Evolutionary conservation across 2,329 filamentous ascomycete species (phyloP).

Genomic region (Cordyceps pruinosa): DNA sequence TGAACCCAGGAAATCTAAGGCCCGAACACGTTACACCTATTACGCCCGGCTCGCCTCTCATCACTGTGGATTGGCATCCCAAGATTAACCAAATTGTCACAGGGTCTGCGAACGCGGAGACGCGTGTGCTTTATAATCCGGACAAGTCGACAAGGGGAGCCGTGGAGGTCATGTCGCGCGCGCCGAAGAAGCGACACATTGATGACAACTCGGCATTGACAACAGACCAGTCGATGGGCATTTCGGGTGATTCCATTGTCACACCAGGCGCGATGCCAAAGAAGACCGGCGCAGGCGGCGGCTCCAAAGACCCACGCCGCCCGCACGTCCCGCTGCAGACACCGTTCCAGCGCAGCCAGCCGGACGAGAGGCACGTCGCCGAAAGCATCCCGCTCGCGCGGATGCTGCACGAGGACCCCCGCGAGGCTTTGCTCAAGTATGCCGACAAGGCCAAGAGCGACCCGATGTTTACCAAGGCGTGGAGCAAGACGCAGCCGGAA

Average conservation of each 20-base stretch:
- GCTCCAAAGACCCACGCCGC: slow-evolving; percentile 68
- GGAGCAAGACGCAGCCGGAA: slow-evolving; percentile 84
- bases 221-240: slow-evolving; percentile 71
- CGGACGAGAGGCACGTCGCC: slow-evolving; percentile 82
- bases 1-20: slow-evolving; percentile 85
- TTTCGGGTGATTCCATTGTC: slow-evolving; percentile 78
- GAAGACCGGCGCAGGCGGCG: slow-evolving; percentile 66
- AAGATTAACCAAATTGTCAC: slow-evolving; percentile 96
- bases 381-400: slow-evolving; percentile 82
- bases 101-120: slow-evolving; percentile 84
- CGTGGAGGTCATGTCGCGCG: slow-evolving; percentile 82
- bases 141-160: slow-evolving; percentile 75
- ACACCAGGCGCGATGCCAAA: slow-evolving; percentile 56
- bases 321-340: slow-evolving; percentile 81
- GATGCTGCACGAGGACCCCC: slow-evolving; percentile 93
- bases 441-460: slow-evolving; percentile 89
- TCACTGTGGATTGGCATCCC: slow-evolving; percentile 84
- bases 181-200: slow-evolving; percentile 89
- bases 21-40: slow-evolving; percentile 81
- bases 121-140: slow-evolving; percentile 85
- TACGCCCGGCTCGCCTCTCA: slow-evolving; percentile 75
- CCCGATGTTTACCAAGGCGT: slow-evolving; percentile 89
- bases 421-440: slow-evolving; percentile 91
- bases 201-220: slow-evolving; percentile 87
- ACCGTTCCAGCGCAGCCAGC: slow-evolving; percentile 84